Conservation (phyloP, 768 basidiomycete species). For the Serendipita sp. region DNA sequence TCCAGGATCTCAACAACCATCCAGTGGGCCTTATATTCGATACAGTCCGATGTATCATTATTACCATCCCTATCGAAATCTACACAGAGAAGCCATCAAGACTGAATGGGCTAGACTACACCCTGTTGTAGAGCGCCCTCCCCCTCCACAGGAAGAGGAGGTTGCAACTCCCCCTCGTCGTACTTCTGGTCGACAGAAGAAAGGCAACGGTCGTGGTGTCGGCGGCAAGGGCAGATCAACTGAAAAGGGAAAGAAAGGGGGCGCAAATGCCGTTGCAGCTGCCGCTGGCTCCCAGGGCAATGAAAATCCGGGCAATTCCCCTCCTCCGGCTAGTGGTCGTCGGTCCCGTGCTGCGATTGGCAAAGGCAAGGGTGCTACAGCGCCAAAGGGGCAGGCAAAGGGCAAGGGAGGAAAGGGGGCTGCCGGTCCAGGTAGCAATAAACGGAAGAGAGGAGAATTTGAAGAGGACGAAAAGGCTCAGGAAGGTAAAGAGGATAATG, state of each 20-base stretch:
- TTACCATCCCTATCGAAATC: neutral
- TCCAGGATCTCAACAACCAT: neutral
- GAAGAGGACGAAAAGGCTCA: constrained; percentile 1
- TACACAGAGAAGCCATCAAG: neutral
- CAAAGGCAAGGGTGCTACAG: neutral
- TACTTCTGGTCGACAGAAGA: constrained; percentile 3
- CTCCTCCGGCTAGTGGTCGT: neutral
- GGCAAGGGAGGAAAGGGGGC: neutral
- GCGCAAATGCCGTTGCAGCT: neutral
- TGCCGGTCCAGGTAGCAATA: neutral
- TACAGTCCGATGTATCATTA: constrained; percentile 2
- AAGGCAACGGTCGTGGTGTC: neutral
- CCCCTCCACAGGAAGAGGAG: neutral
- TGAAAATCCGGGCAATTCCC: neutral
- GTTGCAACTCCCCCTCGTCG: neutral
- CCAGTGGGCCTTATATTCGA: neutral
- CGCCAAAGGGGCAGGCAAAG: neutral
- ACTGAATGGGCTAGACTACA: neutral
- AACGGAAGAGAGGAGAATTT: neutral
- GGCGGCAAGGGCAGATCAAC: neutral
- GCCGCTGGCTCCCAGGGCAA: neutral
- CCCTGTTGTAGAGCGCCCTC: constrained; percentile 1
- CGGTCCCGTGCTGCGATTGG: neutral
- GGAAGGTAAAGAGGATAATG: neutral
- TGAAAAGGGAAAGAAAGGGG: neutral